These are phyloP conservation scores for Dimargaris cristalligena DNA, from an alignment of 192 early-diverging fungal genomes.

Conservation along the genomic window DNA sequence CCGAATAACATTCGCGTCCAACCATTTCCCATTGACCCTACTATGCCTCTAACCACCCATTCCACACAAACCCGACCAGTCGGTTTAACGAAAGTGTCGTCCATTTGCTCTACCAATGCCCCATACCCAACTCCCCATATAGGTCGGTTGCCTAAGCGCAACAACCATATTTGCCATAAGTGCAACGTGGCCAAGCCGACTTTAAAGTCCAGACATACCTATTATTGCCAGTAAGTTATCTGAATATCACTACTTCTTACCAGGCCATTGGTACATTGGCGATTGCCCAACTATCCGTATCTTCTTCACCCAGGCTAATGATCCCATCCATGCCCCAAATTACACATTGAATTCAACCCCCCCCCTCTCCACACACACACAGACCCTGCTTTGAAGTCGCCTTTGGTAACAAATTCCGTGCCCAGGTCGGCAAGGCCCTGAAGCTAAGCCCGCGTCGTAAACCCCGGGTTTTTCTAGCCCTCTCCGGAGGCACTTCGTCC, in stretches of 20 bases:
- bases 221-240: constrained; percentile 71
- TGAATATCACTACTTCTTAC: no score
- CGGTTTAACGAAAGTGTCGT: no score
- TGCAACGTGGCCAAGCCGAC: constrained; percentile 52
- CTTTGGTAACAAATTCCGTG: constrained; percentile 51
- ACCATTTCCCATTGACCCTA: no score
- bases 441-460: constrained; percentile 16
- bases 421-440: constrained; percentile 34
- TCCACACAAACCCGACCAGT: no score
- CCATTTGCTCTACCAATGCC: no score
- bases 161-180: constrained; percentile 42
- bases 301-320: not conserved
- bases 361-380: not conserved
- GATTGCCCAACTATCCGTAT: not conserved
- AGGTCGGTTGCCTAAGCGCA: constrained; percentile 12
- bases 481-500: constrained; percentile 75
- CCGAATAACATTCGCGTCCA: no score
- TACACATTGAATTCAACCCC: not conserved
- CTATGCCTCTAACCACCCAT: no score
- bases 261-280: not conserved
- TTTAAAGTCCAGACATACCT: constrained; percentile 44
- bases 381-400: constrained; percentile 53
- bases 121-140: no score
- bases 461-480: constrained; percentile 55
- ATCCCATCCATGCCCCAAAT: not conserved